Base-by-base conservation (phyloP, 192 early-diverging fungal species). In the Coemansia sp. region DNA sequence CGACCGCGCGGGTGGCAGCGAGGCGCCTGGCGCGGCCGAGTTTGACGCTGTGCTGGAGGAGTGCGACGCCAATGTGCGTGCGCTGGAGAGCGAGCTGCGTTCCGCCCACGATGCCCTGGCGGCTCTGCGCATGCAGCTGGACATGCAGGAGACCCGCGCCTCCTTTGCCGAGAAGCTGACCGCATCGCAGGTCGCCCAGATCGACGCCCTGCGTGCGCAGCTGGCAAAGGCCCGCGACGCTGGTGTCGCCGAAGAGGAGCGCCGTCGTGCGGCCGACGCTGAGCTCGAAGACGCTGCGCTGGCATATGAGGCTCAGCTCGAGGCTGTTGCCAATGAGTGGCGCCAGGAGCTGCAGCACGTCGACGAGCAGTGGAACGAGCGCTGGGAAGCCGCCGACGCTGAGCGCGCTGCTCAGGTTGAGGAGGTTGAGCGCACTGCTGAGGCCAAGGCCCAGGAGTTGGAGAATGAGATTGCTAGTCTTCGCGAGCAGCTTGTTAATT, bases 31-130 rank as follows among this genome's bases (percentile, higher is more conserved):
- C 65, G 88, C 67, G 47, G 90, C 67, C 69, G 88, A 69, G 87
- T 92, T 62, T 80, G 87, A 76, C 85, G 77, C 90, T n/a, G 87
- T 93, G 5, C 87, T 93, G 67, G 86, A 90, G 57, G 92, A 92
- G 64, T 91, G 92, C 73, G 89, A 91, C 69, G 87, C 85, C 60
- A 87, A 84, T 60, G 86, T 92, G 22, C 83, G 88, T 9, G 74
- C 71, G 7, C 76, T 93, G 15, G 90, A 93, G 63, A 80, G 71
- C 13, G 86, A 93, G 62, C 70, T 93, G 38, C 73, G 77, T n/a
- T 67, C 87, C 60, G 75, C 88, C 3, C 84, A 83, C 33, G 89
- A 89, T 20, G 80, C 87, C 7, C 44, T 93, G 47, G 87, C 81
- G 36, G 87, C 85, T 13, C 85, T 88, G 29, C 84, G 87, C 27